phyloP scores from a whole-genome alignment of 352 stramenopile genomes.

The Peronospora farinosa region DNA sequence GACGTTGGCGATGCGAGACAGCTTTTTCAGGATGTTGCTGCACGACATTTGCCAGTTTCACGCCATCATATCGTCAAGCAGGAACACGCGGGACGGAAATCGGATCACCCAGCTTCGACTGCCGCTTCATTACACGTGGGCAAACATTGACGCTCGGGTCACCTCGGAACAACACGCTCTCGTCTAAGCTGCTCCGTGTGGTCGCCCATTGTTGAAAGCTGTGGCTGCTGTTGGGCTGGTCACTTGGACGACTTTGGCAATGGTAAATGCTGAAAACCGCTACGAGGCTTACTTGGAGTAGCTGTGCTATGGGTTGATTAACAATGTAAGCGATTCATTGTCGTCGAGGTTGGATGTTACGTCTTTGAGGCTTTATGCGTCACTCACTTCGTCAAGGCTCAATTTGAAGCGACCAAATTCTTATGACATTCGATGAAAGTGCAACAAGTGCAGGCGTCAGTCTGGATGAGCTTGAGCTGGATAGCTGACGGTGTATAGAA shows the following conservation, averaged over 20 bases:
- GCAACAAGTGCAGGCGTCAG: slow-evolving; percentile 42
- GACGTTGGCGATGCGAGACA: slow-evolving; percentile 65
- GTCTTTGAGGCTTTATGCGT: slow-evolving; percentile 34
- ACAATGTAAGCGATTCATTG: slow-evolving; percentile 32
- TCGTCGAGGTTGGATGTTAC: slow-evolving; percentile 37
- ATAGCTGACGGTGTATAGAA: slow-evolving; percentile 56
- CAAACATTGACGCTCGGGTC: slow-evolving; percentile 22
- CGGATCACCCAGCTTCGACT: slow-evolving; percentile 61
- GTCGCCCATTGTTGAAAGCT: neutral
- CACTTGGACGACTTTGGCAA: slow-evolving; percentile 28
- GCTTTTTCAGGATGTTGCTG: slow-evolving; percentile 61
- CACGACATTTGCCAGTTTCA: slow-evolving; percentile 76
- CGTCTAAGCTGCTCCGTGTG: slow-evolving; percentile 6
- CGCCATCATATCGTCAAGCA: slow-evolving; percentile 54
- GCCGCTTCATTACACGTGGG: slow-evolving; percentile 58
- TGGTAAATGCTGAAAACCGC: slow-evolving; percentile 19
- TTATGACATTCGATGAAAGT: slow-evolving; percentile 48
- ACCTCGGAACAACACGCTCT: slow-evolving; percentile 30
- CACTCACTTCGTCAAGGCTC: slow-evolving; percentile 30
- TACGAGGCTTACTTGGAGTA: slow-evolving; percentile 31
- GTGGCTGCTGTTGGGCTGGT: slow-evolving; percentile 38
- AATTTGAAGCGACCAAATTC: slow-evolving; percentile 46
- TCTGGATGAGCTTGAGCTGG: slow-evolving; percentile 29
- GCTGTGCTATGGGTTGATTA: slow-evolving; percentile 40
- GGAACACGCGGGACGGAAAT: slow-evolving; percentile 57